Evolutionary conservation across 495 filamentous ascomycete species (phyloP), one percentile per base, ranked within the genome.

Genomic region (Achaetomiella virescens): DNA sequence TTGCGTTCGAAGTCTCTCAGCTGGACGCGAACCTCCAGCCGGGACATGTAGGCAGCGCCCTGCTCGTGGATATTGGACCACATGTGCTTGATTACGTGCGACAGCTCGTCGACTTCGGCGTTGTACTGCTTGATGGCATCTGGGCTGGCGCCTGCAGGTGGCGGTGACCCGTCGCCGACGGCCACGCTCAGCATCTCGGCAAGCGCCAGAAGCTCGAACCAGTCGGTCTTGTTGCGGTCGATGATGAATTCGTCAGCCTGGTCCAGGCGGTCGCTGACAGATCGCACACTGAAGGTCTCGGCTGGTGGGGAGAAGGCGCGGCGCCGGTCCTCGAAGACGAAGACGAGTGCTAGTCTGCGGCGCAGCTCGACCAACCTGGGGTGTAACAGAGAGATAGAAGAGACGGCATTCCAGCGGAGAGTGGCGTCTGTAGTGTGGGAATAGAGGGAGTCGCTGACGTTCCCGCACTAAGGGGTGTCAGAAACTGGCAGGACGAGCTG

Each of bases 1-100:
- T 90, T 78, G 47, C 88, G 83, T 52, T 86, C 77, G 10, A 96
- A 66, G 3, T 82, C 72, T 62, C 93, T 86, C 6, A 95, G 72
- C 21, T 76, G 78, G 42, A 81, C 79, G 66, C 93, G 92, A 0
- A 86, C 84, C 50, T 91, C 79, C 43, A 88, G 84, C 18, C 87
- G 78, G 17, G 81, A 82, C 51, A 90, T 78, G 65, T 85, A 81
- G 7, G 84, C 80, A 22, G 87, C 85, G 24, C 88, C 88, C 0
- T 82, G 78, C 63, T 91, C 89, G 54, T 83, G 74, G 54, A 97
- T 96, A 8, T 74, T 75, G 15, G 78, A 80, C 65, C 84, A 86
- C 42, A 93, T 80, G 20, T 70, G 67, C 59, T 84, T 87, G 50
- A 97, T 72, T 21, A 72, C 71, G 15, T 72, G 65, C 14, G 82